Base-by-base conservation (phyloP, 805 yeast species). In the Metschnikowia cubensis region DNA sequence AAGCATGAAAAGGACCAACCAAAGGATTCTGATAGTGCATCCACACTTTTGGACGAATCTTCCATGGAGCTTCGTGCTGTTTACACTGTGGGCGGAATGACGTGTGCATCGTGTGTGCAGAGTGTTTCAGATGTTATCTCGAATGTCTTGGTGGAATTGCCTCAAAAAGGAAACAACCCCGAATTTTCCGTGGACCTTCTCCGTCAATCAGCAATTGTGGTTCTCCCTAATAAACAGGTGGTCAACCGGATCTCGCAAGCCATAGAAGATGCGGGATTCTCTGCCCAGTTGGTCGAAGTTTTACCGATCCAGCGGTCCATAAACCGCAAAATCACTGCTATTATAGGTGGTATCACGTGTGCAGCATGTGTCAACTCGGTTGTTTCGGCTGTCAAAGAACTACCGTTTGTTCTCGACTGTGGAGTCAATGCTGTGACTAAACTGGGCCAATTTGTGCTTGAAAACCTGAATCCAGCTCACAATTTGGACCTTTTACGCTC, bases 271-370 rank as follows among this genome's bases (percentile, higher is more conserved):
- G 51, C 61, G 5, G 77, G 77, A 1, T 71, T 68, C 56, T 75
- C 74, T 6, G 78, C 83, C 38, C 75, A 71, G 17, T 66, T 85
- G 13, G 61, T 81, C 6, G 89, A 85, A 55, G 69, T 85, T 7
- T 61, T 83, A 20, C 90, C 89, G 0, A 75, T 83, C 3, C 75
- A 75, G 32, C 68, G 78, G 33, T 69, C 80, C 6, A 59, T 69
- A 5, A 76, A 74, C 49, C 77, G 70, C 56, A 77, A 76, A 56
- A 78, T 84, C 7, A 69, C 74, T 10, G 89, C 89, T 0, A 67
- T 81, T 0, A 80, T 87, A 40, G 87, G 85, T 10, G 92, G 91
- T 3, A 85, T 86, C 64, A 81, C 89, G 0, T 87, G 92, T 66
- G 82, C 87, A 6, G 81, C 89, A 0, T 84, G 94, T 64, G 81